Base-by-base conservation (phyloP, 1,284 basidiomycete genomes). In the Spongiforma sp. region DNA sequence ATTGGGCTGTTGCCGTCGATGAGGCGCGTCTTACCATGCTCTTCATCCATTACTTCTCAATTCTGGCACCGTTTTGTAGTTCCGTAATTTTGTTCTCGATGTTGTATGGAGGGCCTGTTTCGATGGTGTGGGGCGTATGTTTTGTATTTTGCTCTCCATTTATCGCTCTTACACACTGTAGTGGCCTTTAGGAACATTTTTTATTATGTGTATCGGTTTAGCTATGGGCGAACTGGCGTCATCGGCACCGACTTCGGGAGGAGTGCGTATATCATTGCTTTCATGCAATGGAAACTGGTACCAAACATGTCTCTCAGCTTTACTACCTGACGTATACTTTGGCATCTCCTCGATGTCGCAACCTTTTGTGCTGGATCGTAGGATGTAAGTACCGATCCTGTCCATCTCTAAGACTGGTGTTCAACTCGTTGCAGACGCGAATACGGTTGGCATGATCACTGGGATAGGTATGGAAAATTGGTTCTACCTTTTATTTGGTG, bases 1-100 rank as follows among this genome's bases (percentile, higher is more conserved):
- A 78, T 82, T 62, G 82, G 81, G 28, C 67, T 84, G 11, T 67
- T 83, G 1, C 79, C 82, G 5, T 81, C 81, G 5, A 80, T 83
- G 32, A 76, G 80, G 67, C 79, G 55, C 24, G 78, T 68, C 6
- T 9, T 24, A 4, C 30, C 32, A 19, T 37, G 8, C 8, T 33
- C 33, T 10, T 8, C 11, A 24, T 54, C 30, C n/a, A 34, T 24
- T n/a, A 17, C 21, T n/a, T 24, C 19, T 33, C 52, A n/a, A 33
- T 30, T 10, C n/a, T 34, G 14, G 32, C 15, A 32, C 32, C 19
- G n/a, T 52, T 19, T 52, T 24, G 32, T 34, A 56, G 54, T 7
- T 28, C 26, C 54, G 24, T 56, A 30, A n/a, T 37, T 36, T 11
- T 24, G 24, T 26, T 6, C 37, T 56, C 54, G 54, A 30, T 14